Base-by-base conservation (phyloP, 1,284 basidiomycete species). In the Earliella scabrosa region DNA sequence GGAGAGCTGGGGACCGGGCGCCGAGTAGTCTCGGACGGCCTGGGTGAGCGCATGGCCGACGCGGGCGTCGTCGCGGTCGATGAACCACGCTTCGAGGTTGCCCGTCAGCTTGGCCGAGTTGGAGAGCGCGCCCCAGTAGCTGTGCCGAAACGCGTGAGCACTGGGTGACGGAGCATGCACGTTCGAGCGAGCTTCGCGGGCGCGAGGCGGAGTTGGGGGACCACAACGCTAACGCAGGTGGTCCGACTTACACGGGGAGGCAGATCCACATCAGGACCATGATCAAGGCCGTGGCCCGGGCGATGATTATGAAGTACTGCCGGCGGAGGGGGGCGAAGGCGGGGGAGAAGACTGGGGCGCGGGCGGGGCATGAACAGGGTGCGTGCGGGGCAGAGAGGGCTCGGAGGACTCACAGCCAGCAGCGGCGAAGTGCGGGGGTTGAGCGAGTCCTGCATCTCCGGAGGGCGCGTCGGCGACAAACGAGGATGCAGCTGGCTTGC, bases 71-170 rank as follows among this genome's bases (percentile, higher is more conserved):
- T 81, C 80, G 32, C 76, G 71, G 66, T 81, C 74, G 52, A 81
- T 72, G 45, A 80, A 72, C 62, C 75, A 75, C 1, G 76, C 73
- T 8, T 72, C 71, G 20, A 81, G 69, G 45, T 75, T 74, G 46
- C 74, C 66, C 3, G 74, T 75, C 60, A 71, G 61, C 26, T 52
- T 51, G 21, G 65, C 56, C 16, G 67, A 64, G 43, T 61, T 61
- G 56, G 71, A 64, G 59, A 78, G 67, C 10, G 76, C 76, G 18
- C 77, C 78, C 77, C 77, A 81, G 63, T 78, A 80, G 0, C 72
- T 73, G 58, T 20, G 21, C 23, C 34, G 20, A 21, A 41, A n/a
- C n/a, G n/a, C n/a, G n/a, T n/a, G n/a, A n/a, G n/a, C n/a, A n/a
- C n/a, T n/a, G n/a, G n/a, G n/a, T n/a, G n/a, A n/a, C n/a, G n/a